Percentiles rank a stretch among this genome's conserved stretches.
Conservation (phyloP, 768 basidiomycete genomes). For the Mycena maculata region DNA sequence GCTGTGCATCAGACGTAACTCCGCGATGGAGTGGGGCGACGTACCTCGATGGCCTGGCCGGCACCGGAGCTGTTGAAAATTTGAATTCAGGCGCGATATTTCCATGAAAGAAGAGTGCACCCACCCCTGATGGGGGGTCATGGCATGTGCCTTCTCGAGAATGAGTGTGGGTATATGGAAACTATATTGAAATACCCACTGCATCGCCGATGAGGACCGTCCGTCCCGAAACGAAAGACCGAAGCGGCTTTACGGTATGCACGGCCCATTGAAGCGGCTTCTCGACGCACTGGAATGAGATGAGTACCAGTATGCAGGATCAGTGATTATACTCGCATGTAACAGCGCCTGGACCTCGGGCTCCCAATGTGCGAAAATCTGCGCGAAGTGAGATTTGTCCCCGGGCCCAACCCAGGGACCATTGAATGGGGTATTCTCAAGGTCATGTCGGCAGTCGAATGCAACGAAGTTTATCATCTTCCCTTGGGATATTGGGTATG, state of each 20-base stretch:
- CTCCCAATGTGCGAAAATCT: slow-evolving; percentile 65
- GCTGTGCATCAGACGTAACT: slow-evolving; percentile 27
- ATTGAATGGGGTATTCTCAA: slow-evolving; percentile 61
- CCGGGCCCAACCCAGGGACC: slow-evolving; percentile 64
- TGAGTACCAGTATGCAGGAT: slow-evolving; percentile 14
- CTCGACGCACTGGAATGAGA: slow-evolving; percentile 59
- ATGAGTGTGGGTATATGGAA: slow-evolving; percentile 35
- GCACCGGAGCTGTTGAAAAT: slow-evolving; percentile 57
- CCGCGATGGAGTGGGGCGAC: slow-evolving; percentile 34
- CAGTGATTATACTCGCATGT: slow-evolving; percentile 51
- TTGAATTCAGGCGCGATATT: background rate
- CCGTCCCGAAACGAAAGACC: slow-evolving; percentile 61
- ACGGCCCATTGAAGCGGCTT: slow-evolving; percentile 72
- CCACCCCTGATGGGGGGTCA: slow-evolving; percentile 63
- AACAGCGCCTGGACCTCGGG: slow-evolving; percentile 68
- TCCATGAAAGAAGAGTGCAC: background rate
- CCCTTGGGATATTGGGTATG: slow-evolving; percentile 70
- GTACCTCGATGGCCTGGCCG: slow-evolving; percentile 68
- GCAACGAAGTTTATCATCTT: slow-evolving; percentile 73
- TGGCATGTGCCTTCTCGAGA: slow-evolving; percentile 62
- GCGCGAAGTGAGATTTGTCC: slow-evolving; percentile 57
- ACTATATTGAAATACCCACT: slow-evolving; percentile 44
- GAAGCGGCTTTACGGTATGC: slow-evolving; percentile 64
- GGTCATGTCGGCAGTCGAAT: slow-evolving; percentile 61
- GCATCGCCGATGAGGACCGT: slow-evolving; percentile 64